Percentiles rank a stretch among this genome's conserved stretches.
phyloP scores from a whole-genome alignment of 768 basidiomycete species.

The Tremella fuciformis region DNA sequence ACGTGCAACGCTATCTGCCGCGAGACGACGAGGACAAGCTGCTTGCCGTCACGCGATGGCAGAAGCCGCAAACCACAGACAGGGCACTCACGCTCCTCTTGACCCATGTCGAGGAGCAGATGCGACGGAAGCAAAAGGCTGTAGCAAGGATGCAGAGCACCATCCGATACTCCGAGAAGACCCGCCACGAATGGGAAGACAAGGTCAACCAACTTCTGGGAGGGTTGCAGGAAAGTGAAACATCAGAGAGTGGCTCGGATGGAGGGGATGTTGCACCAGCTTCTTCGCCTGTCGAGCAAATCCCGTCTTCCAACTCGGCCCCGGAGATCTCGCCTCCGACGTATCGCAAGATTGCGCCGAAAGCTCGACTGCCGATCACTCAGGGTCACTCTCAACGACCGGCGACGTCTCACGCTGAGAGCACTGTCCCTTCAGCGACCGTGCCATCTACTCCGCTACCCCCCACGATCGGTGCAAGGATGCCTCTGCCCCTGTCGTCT shows the following conservation, averaged over 20 bases:
- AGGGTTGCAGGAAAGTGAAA: constrained; percentile 58
- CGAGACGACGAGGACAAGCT: constrained; percentile 86
- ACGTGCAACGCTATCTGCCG: constrained; percentile 83
- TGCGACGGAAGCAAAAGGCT: constrained; percentile 90
- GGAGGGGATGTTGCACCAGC: constrained; percentile 27
- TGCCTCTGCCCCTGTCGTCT: constrained; percentile 52
- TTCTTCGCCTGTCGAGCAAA: constrained; percentile 14
- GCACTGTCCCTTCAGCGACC: constrained; percentile 11
- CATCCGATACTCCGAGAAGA: constrained; percentile 93
- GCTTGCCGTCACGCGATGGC: constrained; percentile 78
- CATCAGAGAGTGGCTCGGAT: constrained; percentile 54
- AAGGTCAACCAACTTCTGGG: constrained; percentile 68
- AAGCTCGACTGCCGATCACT: constrained; percentile 47
- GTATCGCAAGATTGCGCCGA: constrained; percentile 43
- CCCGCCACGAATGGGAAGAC: constrained; percentile 95
- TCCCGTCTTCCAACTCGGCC: constrained; percentile 7
- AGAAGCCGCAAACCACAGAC: constrained; percentile 79
- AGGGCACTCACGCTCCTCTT: constrained; percentile 75
- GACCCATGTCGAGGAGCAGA: constrained; percentile 81
- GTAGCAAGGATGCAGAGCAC: constrained; percentile 96
- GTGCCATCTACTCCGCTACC: constrained; percentile 18
- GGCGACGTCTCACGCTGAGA: constrained; percentile 16
- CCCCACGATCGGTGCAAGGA: constrained; percentile 7
- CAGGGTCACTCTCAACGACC: constrained; percentile 38
- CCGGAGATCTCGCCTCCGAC: constrained; percentile 39